Conservation (phyloP, 2,329 filamentous ascomycete genomes). For the Scolecobasidium constrictum region DNA sequence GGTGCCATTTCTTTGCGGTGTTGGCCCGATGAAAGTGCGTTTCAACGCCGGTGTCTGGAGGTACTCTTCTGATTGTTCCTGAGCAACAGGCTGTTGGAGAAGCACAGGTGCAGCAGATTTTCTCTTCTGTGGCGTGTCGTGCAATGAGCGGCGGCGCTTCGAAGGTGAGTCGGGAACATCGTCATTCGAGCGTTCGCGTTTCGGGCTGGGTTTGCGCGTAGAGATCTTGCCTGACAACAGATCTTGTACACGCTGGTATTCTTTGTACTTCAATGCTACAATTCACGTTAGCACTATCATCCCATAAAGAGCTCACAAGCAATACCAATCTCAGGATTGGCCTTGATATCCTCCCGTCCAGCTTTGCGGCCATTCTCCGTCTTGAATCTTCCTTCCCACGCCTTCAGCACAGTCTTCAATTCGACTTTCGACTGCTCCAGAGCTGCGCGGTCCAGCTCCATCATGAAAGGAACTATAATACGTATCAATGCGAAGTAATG, state of each 20-base stretch:
- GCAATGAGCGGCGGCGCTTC: constrained; percentile 13
- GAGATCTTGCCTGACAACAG: constrained; percentile 4
- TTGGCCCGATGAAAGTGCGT: constrained; percentile 56
- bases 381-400: constrained; percentile 62
- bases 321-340: constrained; percentile 56
- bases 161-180: constrained; percentile 20
- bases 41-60: constrained; percentile 36
- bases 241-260: constrained; percentile 55
- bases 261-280: constrained; percentile 62
- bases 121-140: constrained; percentile 2
- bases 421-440: constrained; percentile 1
- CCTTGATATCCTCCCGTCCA: constrained; percentile 64
- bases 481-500: neutral
- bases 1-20: constrained; percentile 67
- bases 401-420: constrained; percentile 34
- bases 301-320: constrained; percentile 5
- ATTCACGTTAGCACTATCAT: constrained; percentile 12
- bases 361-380: constrained; percentile 58
- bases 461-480: neutral
- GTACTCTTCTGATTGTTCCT: constrained; percentile 41
- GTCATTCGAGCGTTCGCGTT: neutral
- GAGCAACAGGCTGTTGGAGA: neutral
- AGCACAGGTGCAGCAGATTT: neutral
- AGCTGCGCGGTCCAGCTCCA: neutral
- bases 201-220: neutral